Evolutionary conservation across 2,329 filamentous ascomycete species (phyloP), one percentile per base, ranked within the genome.

Genomic region (Botrytis paeoniae): DNA sequence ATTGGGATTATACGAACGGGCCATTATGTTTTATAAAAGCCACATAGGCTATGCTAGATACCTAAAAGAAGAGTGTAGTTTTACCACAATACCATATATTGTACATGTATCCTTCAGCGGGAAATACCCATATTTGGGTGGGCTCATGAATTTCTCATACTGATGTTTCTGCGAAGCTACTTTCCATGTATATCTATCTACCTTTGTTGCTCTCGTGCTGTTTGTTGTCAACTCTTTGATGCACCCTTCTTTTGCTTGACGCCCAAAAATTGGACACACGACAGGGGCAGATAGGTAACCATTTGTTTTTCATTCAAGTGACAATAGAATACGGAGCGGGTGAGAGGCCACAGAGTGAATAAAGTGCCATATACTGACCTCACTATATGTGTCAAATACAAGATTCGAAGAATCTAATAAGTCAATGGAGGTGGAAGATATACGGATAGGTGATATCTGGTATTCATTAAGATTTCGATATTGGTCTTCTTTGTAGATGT

Each of bases 21-120:
- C 22, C 43, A 41, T 51, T 10, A 45, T 69, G 29, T 69, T 59
- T 32, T n/a, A 35, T 48, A 4, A 22, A 22, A 22, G 39, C 18
- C 35, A 39, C n/a, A 18, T 37, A 39, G 48, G 48, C 51, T 51
- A 63, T 45, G 39, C 39, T 14, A 61, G 54, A 61, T 69, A 61
- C 64, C 70, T 61, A 16, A 32, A 69, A 57, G 25, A 41, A 18
- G 66, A 60, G 10, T 39, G 43, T 71, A 70, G 20, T 57, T 57
- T 41, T 57, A 69, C 3, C 7, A 32, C 18, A 41, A 57, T 32
- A 32, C n/a, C 25, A 37, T 61, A 70, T 45, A 60, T 45, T 57
- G 51, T 29, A 29, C 14, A 29, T 57, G 51, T 18, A 57, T 18
- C n/a, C 51, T 29, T 32, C 51, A 57, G 16, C 14, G 4, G 7